phyloP scores from a whole-genome alignment of 2,329 filamentous ascomycete genomes.

The Diaporthe nobilis region DNA sequence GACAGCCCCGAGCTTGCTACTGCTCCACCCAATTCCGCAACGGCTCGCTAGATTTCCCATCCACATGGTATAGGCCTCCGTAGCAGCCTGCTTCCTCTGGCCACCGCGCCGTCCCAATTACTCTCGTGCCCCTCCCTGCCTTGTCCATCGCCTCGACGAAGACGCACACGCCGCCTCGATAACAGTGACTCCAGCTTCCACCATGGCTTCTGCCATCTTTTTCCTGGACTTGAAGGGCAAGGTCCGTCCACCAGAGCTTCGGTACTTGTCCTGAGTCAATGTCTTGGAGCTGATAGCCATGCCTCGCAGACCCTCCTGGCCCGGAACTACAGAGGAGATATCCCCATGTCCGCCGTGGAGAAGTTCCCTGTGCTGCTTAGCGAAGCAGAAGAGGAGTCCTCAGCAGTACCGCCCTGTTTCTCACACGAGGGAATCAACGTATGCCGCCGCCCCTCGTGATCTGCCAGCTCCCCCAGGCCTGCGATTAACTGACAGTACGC shows the following conservation, averaged over 20 bases:
- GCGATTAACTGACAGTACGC: conserved; percentile 17
- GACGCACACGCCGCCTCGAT: conserved; percentile 39
- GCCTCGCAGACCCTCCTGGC: conserved; percentile 87
- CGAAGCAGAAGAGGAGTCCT: conserved; percentile 99
- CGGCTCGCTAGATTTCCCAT: no score
- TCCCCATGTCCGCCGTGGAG: conserved; percentile 99
- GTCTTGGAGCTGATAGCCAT: conserved; percentile 37
- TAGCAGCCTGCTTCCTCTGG: conserved; percentile 40
- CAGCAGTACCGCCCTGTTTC: conserved; percentile 96
- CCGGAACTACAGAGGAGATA: conserved; percentile 98
- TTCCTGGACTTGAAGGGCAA: conserved; percentile 99
- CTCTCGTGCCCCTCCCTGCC: conserved; percentile 45
- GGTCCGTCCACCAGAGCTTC: conserved; percentile 65
- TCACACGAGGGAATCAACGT: conserved; percentile 99
- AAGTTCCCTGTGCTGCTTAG: conserved; percentile 96
- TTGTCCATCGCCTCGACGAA: conserved; percentile 39
- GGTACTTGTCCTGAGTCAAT: conserved; percentile 1
- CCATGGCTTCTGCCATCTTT: conserved; percentile 97
- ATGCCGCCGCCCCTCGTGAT: conserved; percentile 42
- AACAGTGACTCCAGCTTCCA: conserved; percentile 26
- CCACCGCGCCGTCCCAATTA: conserved; percentile 43
- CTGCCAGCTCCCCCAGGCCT: conserved; percentile 25
- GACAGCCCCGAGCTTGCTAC: conserved; percentile 20
- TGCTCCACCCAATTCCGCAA: neutral
- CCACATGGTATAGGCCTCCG: conserved; percentile 35